A percentile compares a stretch with the other conserved stretches of the same genome.
Conservation (phyloP, 768 basidiomycete genomes). For the Terana coerulea region DNA sequence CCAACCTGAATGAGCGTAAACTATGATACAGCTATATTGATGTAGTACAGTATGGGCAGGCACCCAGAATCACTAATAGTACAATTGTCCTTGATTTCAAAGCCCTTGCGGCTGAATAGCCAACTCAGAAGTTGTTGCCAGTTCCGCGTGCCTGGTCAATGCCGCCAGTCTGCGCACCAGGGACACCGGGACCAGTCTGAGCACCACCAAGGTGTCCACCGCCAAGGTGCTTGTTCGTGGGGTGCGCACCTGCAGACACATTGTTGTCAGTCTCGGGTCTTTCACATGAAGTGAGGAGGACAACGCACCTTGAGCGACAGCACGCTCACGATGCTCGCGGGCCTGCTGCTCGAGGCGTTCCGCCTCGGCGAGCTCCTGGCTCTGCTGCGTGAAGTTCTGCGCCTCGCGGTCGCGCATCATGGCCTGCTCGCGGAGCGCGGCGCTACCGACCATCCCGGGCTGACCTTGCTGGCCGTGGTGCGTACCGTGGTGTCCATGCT, state of each 20-base stretch:
- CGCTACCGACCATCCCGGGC: slow-evolving; percentile 2
- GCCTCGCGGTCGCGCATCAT: slow-evolving; percentile 11
- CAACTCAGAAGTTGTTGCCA: too few relatives aligned
- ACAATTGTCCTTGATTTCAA: too few relatives aligned
- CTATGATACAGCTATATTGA: too few relatives aligned
- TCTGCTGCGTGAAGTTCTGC: slow-evolving; percentile 10
- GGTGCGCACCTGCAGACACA: slow-evolving; percentile 8
- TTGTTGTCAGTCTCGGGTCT: not conserved
- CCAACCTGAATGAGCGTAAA: too few relatives aligned
- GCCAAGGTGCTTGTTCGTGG: slow-evolving; percentile 11
- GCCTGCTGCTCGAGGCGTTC: slow-evolving; percentile 16
- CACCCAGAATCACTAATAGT: too few relatives aligned
- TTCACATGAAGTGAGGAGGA: not conserved
- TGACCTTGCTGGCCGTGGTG: slow-evolving; percentile 2
- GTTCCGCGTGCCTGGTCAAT: not conserved
- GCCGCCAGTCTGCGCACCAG: not conserved
- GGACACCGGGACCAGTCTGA: not conserved
- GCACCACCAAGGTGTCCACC: not conserved
- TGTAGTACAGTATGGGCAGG: too few relatives aligned
- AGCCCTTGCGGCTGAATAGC: too few relatives aligned
- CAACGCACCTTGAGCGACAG: slow-evolving; percentile 13
- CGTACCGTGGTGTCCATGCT: not conserved
- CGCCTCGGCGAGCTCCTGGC: slow-evolving; percentile 15
- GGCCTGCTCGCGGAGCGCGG: slow-evolving; percentile 14
- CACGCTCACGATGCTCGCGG: slow-evolving; percentile 14